A percentile compares a stretch with the other conserved stretches of the same genome.
Evolutionary conservation across 1,139 yeast species (phyloP).

Genomic region (Yarrowia galli): DNA sequence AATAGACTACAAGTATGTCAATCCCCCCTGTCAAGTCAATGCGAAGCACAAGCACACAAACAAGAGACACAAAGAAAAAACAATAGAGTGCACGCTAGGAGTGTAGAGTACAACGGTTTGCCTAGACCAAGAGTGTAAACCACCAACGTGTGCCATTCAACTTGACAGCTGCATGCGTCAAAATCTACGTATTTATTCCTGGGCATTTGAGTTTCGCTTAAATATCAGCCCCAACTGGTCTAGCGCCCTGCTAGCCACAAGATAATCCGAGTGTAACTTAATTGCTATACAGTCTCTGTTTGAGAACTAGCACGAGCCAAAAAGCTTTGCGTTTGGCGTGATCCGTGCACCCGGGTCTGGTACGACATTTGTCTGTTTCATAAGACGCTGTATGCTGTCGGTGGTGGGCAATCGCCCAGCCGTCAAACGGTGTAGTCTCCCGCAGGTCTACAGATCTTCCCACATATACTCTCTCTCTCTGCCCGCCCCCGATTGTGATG

Average conservation of each 20-base stretch:
- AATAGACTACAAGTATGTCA: not conserved
- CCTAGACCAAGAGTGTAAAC: not conserved
- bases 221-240: not conserved
- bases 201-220: conserved; percentile 13
- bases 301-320: too few species aligned
- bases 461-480: not conserved
- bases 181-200: not conserved
- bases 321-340: too few species aligned
- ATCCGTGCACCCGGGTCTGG: too few species aligned
- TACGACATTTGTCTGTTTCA: not conserved
- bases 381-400: not conserved
- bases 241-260: not conserved
- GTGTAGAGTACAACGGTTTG: conserved; percentile 1
- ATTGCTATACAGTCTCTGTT: not conserved
- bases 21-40: conserved; percentile 11
- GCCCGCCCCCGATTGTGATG: too few species aligned
- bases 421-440: not conserved
- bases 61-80: not conserved
- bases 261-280: conserved; percentile 18
- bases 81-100: not conserved
- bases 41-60: not conserved
- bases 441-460: not conserved
- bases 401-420: not conserved
- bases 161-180: not conserved
- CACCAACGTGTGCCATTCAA: not conserved